Base-by-base conservation (phyloP, 306 rosid species). In the Quercus engelmannii region DNA sequence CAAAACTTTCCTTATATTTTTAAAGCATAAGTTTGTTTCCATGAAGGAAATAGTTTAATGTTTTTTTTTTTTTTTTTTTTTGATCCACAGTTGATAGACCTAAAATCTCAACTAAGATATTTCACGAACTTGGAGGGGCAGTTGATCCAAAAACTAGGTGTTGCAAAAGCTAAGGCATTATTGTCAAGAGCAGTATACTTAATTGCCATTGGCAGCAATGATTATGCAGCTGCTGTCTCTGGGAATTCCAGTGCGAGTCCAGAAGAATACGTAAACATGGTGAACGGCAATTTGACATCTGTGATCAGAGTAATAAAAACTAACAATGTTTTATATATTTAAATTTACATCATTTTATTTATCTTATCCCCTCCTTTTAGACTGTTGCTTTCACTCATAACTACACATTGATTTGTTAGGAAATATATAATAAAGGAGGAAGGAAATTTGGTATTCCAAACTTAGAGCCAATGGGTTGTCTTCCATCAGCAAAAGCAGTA, bases 401-500 rank as follows among this genome's bases (percentile, higher is more conserved):
- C 18, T 7, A 6, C 43, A 21, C 5, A 11, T 7, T 74, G 38
- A 58, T 31, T 30, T n/a, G 61, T 6, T 71, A 85, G 89, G 89
- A 77, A 56, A 76, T 86, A 28, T 62, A 85, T 71, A 73, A 78
- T 20, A 28, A 69, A 67, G 90, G 90, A 81, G 89, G 90, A 56
- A 89, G 90, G 79, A 89, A 83, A 80, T 82, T 89, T 65, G 89
- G 83, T 46, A 15, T 89, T 73, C 57, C 79, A 33, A 82, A 70
- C 51, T 41, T 72, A 55, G 80, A 83, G 17, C 78, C 85, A 49
- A 10, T 49, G 54, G 54, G 54, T 49, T 49, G 54, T 49, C 15
- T 49, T 12, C 91, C 89, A 72, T 0, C 1, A 0, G 43, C 59
- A 9, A 85, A 74, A 76, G 57, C 65, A 57, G 26, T 79, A 6